A percentile compares a stretch with the other conserved stretches of the same genome.
Evolutionary conservation across 177 flowering plant genomes (phyloP).

Genomic region (Vitis hybrid): DNA sequence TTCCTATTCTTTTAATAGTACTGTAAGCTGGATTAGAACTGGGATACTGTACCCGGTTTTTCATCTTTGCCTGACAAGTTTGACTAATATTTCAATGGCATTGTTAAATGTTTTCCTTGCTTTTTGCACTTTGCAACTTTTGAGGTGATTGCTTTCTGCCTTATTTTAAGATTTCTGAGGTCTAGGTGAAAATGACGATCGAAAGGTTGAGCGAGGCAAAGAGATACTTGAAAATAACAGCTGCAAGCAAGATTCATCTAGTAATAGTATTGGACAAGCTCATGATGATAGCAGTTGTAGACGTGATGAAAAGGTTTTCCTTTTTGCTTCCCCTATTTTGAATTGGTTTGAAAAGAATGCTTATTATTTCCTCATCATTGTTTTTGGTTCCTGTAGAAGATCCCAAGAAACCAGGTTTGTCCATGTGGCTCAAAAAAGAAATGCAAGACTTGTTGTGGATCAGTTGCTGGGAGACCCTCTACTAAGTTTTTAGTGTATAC

Average conservation of each 20-base stretch:
- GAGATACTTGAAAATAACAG: conserved; percentile 14
- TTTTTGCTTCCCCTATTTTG: background rate
- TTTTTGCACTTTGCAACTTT: conserved; percentile 1
- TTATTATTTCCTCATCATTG: background rate
- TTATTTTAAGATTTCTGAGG: conserved; percentile 9
- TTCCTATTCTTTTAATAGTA: too few relatives aligned
- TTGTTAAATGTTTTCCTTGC: background rate
- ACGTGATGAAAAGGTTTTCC: conserved; percentile 42
- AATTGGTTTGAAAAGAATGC: background rate
- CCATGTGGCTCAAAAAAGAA: conserved; percentile 94
- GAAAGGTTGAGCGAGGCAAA: conserved; percentile 19
- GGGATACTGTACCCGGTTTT: too few relatives aligned
- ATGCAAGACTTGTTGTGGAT: conserved; percentile 81
- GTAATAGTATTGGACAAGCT: conserved; percentile 14
- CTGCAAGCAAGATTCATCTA: conserved; percentile 15
- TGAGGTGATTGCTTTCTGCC: background rate
- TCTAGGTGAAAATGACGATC: conserved; percentile 33
- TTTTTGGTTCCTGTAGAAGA: conserved; percentile 41
- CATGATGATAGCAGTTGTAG: conserved; percentile 20
- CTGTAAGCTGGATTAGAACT: too few relatives aligned
- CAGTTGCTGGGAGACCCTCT: conserved; percentile 45
- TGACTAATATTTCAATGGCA: background rate
- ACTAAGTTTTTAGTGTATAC: conserved; percentile 44
- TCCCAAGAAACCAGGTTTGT: conserved; percentile 69
- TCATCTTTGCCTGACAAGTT: background rate